Conservation (phyloP, 768 basidiomycete species). For the Agrocybe praecox region DNA sequence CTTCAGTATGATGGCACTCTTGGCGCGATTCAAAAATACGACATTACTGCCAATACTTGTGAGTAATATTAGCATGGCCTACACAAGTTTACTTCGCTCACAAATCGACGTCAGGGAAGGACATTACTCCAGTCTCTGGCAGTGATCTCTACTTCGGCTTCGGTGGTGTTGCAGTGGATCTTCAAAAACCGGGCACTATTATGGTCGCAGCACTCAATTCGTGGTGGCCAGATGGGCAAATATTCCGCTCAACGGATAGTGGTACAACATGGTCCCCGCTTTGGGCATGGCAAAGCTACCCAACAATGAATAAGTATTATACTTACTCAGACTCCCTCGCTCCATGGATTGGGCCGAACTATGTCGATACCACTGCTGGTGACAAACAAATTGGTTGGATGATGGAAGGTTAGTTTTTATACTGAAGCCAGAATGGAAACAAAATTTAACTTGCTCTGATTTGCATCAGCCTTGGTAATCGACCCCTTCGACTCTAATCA, state of each 20-base stretch:
- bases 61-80: conserved; percentile 8
- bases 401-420: conserved; percentile 54
- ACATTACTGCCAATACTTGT: conserved; percentile 54
- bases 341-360: conserved; percentile 60
- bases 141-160: conserved; percentile 63
- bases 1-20: conserved; percentile 54
- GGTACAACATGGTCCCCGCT: conserved; percentile 61
- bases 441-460: not conserved
- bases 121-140: conserved; percentile 66
- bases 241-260: conserved; percentile 60
- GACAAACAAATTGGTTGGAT: conserved; percentile 67
- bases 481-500: conserved; percentile 72
- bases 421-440: no score
- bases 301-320: conserved; percentile 52
- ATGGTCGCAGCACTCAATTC: conserved; percentile 71
- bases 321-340: conserved; percentile 55
- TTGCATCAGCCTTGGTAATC: conserved; percentile 46
- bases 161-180: conserved; percentile 62
- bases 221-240: conserved; percentile 70
- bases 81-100: not conserved
- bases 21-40: conserved; percentile 52
- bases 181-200: conserved; percentile 61
- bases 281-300: conserved; percentile 57
- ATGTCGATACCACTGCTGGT: conserved; percentile 43
- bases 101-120: conserved; percentile 44